Conservation (phyloP, 768 basidiomycete species). For the Amanita inopinata region DNA sequence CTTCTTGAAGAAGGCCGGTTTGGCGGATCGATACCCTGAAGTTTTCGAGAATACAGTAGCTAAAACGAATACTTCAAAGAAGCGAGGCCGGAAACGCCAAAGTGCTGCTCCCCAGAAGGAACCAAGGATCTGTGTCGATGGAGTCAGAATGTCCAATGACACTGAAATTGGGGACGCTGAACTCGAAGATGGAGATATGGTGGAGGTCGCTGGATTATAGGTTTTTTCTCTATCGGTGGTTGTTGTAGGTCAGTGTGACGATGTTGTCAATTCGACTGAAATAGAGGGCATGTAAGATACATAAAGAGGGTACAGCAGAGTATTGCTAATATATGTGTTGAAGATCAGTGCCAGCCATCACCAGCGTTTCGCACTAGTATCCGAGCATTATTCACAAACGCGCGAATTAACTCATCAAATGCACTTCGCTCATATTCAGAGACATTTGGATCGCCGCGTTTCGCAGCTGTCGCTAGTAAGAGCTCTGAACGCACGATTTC, state of each 20-base stretch:
- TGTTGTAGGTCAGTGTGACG: not conserved
- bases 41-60: constrained; percentile 18
- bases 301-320: not conserved
- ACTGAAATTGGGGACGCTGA: constrained; percentile 57
- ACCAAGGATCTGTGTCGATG: constrained; percentile 55
- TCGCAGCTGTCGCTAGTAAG: constrained; percentile 60
- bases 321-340: not conserved
- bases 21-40: constrained; percentile 43
- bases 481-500: constrained; percentile 71
- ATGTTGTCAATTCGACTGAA: no score
- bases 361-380: constrained; percentile 75
- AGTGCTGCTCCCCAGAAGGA: constrained; percentile 23
- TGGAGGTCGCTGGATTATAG: constrained; percentile 62
- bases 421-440: constrained; percentile 58
- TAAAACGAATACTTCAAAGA: constrained; percentile 15
- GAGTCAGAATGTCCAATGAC: constrained; percentile 55
- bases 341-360: constrained; percentile 34
- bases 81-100: constrained; percentile 26
- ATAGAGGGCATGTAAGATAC: not conserved
- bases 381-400: constrained; percentile 87
- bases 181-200: constrained; percentile 71
- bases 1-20: constrained; percentile 58
- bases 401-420: constrained; percentile 88
- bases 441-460: constrained; percentile 50
- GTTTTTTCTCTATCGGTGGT: constrained; percentile 1